Evolutionary conservation across 768 basidiomycete species (phyloP).

Genomic region (Gloeostereum incarnatum): DNA sequence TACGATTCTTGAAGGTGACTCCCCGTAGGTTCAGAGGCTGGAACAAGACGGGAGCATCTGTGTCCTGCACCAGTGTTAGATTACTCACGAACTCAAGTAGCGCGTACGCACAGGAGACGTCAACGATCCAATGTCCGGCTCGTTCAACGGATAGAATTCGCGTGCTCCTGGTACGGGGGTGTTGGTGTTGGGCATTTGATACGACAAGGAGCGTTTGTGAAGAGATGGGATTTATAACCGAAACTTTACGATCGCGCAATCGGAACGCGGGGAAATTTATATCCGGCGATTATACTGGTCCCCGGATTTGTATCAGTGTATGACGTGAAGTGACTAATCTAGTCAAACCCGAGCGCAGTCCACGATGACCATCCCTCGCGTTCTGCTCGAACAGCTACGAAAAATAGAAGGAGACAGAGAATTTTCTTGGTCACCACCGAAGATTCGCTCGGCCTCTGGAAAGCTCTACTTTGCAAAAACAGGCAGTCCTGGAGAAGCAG

Average conservation of each 20-base stretch:
- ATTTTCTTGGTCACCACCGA: constrained; percentile 36
- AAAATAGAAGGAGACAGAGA: constrained; percentile 39
- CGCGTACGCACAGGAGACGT: constrained; percentile 7
- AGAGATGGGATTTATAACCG: no score
- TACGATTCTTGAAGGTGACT: constrained; percentile 64
- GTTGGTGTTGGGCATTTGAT: constrained; percentile 26
- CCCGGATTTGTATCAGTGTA: not conserved
- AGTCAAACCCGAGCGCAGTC: not conserved
- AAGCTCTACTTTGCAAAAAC: constrained; percentile 53
- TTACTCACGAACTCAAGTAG: not conserved
- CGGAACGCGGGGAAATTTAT: no score
- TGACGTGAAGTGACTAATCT: not conserved
- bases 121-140: constrained; percentile 41
- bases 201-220: no score
- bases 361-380: constrained; percentile 13
- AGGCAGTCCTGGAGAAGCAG: constrained; percentile 39
- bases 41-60: constrained; percentile 49
- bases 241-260: no score
- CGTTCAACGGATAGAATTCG: constrained; percentile 53
- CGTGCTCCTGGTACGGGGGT: constrained; percentile 35
- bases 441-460: constrained; percentile 48
- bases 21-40: constrained; percentile 52
- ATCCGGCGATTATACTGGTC: no score
- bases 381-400: constrained; percentile 34
- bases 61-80: constrained; percentile 28